These are phyloP conservation scores for Coemansia sp. DNA, from an alignment of 192 early-diverging fungal genomes.

Conservation along the genomic window DNA sequence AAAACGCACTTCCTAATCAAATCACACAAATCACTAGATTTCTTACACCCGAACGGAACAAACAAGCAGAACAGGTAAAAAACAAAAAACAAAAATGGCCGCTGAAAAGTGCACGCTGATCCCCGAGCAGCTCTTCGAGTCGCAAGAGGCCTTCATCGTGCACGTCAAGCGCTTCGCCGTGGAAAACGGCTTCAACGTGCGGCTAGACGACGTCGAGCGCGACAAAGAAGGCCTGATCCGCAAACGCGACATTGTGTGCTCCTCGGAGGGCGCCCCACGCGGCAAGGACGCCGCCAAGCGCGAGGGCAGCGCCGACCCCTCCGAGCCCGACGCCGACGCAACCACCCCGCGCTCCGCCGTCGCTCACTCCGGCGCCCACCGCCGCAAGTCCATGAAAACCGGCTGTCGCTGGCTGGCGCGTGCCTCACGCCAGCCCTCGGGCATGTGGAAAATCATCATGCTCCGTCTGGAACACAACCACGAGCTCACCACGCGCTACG, in stretches of 20 bases:
- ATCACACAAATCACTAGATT: no score
- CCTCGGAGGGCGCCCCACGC: constrained; percentile 50
- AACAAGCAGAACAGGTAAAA: no score
- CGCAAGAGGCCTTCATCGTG: constrained; percentile 48
- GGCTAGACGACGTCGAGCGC: constrained; percentile 53
- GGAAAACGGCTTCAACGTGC: constrained; percentile 54
- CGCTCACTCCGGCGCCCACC: constrained; percentile 48
- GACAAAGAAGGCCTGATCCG: constrained; percentile 53
- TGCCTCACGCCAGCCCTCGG: constrained; percentile 48
- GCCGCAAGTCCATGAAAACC: constrained; percentile 55
- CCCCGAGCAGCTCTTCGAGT: constrained; percentile 51
- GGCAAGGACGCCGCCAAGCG: constrained; percentile 41
- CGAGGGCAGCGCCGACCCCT: constrained; percentile 32
- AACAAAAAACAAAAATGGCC: constrained; percentile 15
- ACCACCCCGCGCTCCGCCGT: constrained; percentile 9
- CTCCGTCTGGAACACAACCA: constrained; percentile 54
- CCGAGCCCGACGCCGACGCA: constrained; percentile 16
- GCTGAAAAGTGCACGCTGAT: constrained; percentile 52
- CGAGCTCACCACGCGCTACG: constrained; percentile 40
- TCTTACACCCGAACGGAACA: no score
- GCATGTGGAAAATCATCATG: constrained; percentile 55
- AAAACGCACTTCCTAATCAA: not conserved
- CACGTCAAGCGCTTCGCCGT: constrained; percentile 50
- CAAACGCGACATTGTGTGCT: constrained; percentile 56
- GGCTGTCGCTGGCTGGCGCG: constrained; percentile 53